A percentile compares a stretch with the other conserved stretches of the same genome.
phyloP scores from a whole-genome alignment of 192 early-diverging fungal genomes.

The Kappamyces sp. region DNA sequence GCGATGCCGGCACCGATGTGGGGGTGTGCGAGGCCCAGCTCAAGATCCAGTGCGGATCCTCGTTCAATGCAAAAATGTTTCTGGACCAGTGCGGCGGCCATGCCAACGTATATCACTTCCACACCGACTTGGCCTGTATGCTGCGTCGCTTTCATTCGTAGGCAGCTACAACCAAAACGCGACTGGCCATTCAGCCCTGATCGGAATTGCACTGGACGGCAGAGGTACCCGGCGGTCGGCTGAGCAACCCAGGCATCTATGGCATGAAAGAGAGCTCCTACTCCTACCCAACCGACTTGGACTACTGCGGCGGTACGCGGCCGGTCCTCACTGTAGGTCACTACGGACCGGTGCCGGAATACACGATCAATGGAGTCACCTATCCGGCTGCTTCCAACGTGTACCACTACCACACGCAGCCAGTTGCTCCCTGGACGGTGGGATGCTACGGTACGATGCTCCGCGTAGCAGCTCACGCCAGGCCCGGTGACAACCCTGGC shows the following conservation, averaged over 20 bases:
- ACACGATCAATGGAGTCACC: conserved; percentile 6
- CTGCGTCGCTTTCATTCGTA: background rate
- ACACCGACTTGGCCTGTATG: background rate
- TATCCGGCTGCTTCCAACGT: conserved; percentile 9
- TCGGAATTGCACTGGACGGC: conserved; percentile 14
- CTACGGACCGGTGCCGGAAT: conserved; percentile 8
- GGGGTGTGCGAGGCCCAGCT: background rate
- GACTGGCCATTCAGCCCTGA: conserved; percentile 7
- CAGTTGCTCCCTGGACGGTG: conserved; percentile 1
- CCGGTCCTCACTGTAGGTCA: background rate
- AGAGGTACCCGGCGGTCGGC: too few species aligned
- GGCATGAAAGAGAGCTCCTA: background rate
- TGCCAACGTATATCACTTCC: background rate
- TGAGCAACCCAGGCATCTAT: too few species aligned
- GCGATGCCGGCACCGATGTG: conserved; percentile 12
- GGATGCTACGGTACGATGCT: conserved; percentile 1
- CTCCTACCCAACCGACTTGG: conserved; percentile 13
- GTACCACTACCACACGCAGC: conserved; percentile 12
- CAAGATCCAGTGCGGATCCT: conserved; percentile 3
- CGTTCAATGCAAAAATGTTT: background rate
- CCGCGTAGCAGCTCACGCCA: too few species aligned
- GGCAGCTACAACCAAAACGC: conserved; percentile 4
- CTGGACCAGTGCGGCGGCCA: conserved; percentile 11
- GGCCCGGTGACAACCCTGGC: too few species aligned
- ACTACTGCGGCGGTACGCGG: conserved; percentile 3